Evolutionary conservation across 768 basidiomycete species (phyloP).

Genomic region (Boletus sp.): DNA sequence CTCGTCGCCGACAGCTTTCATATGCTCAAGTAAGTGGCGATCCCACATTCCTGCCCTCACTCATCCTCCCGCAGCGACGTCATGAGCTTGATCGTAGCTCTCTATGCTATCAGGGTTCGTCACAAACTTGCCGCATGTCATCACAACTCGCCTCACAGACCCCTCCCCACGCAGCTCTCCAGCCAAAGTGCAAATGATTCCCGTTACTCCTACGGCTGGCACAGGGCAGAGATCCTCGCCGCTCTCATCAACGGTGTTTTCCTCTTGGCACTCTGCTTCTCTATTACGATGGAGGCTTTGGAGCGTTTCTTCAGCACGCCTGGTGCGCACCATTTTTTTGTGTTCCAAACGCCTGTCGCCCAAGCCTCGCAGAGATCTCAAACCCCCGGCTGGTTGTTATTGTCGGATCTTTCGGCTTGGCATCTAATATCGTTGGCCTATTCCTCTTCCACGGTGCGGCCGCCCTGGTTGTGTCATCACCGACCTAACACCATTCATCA

Average conservation of each 20-base stretch:
- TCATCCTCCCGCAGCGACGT: constrained; percentile 68
- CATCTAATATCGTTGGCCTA: constrained; percentile 89
- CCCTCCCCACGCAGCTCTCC: constrained; percentile 51
- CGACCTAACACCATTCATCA: constrained; percentile 8
- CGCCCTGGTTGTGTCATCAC: constrained; percentile 1
- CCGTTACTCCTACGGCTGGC: constrained; percentile 98
- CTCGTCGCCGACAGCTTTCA: constrained; percentile 97
- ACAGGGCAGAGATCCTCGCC: constrained; percentile 93
- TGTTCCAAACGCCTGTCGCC: background rate
- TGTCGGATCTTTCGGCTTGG: constrained; percentile 85
- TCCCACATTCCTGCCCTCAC: constrained; percentile 1
- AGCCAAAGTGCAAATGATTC: constrained; percentile 55
- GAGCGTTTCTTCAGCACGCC: constrained; percentile 84
- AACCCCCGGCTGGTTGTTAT: constrained; percentile 86
- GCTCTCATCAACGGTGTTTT: constrained; percentile 97
- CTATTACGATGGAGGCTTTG: constrained; percentile 89
- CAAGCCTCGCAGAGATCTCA: constrained; percentile 62
- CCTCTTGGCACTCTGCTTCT: constrained; percentile 93
- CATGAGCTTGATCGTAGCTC: constrained; percentile 89
- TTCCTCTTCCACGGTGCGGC: constrained; percentile 89
- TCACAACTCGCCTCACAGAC: constrained; percentile 2
- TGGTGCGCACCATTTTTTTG: constrained; percentile 41
- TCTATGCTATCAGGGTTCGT: constrained; percentile 85
- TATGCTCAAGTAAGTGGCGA: constrained; percentile 84
- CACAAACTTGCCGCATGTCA: background rate